Conservation (phyloP, 2,329 filamentous ascomycete species). For the Bisporella sp. region DNA sequence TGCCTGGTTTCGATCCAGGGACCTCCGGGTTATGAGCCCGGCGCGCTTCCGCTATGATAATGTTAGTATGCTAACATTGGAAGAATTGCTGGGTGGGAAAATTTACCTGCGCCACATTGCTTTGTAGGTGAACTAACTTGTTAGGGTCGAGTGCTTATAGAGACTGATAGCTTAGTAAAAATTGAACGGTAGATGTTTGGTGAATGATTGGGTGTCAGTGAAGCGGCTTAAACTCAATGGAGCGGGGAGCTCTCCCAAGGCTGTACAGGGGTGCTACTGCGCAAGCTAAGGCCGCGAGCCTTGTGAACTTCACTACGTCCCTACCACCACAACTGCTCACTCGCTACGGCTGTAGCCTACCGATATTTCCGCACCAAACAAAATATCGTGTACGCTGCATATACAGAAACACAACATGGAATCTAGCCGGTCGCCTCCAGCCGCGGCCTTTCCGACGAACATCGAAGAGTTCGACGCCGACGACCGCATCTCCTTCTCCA, state of each 20-base stretch:
- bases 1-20: background rate
- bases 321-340: too few species aligned
- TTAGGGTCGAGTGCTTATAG: background rate
- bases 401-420: too few species aligned
- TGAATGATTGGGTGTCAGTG: background rate
- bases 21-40: background rate
- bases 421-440: too few species aligned
- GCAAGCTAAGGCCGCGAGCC: too few species aligned
- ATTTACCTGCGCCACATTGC: background rate
- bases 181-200: background rate
- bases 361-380: too few species aligned
- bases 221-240: background rate
- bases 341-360: too few species aligned
- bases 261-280: too few species aligned
- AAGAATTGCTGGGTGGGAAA: background rate
- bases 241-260: too few species aligned
- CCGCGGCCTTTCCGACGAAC: constrained; percentile 20
- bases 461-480: constrained; percentile 58
- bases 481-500: constrained; percentile 81
- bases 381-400: too few species aligned
- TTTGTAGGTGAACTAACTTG: background rate
- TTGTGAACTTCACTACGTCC: too few species aligned
- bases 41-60: background rate
- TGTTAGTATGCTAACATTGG: background rate
- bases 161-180: background rate